Conservation (phyloP, 305 asterid genomes). For the Fraxinus angustifolia region DNA sequence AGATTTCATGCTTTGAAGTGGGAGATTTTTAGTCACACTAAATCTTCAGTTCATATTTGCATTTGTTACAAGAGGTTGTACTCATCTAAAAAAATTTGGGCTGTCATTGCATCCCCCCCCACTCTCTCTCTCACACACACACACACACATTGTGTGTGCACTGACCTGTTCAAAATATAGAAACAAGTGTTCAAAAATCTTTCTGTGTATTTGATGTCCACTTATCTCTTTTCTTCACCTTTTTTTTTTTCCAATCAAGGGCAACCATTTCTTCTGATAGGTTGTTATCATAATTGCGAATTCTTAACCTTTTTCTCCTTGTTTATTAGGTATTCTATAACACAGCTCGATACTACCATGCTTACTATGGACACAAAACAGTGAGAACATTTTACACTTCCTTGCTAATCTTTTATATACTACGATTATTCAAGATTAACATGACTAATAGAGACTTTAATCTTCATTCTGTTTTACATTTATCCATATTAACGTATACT, state of each 20-base stretch:
- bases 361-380: slow-evolving; percentile 90
- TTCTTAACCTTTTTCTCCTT: slow-evolving; percentile 20
- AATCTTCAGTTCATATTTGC: neutral
- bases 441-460: slow-evolving; percentile 1
- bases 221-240: neutral
- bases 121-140: too few species aligned
- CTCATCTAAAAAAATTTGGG: neutral
- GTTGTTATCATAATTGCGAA: slow-evolving; percentile 2
- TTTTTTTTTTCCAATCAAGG: neutral
- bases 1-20: neutral
- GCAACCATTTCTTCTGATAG: neutral
- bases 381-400: slow-evolving; percentile 43
- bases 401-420: slow-evolving; percentile 10
- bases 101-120: neutral
- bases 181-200: neutral
- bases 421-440: neutral
- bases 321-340: slow-evolving; percentile 67
- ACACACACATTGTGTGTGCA: neutral
- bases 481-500: slow-evolving; percentile 1
- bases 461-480: neutral
- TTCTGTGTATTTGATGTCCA: neutral
- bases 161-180: neutral
- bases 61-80: neutral
- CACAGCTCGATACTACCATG: slow-evolving; percentile 87
- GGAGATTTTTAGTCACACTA: neutral